Evolutionary conservation across 345 rosid species (phyloP).

Genomic region (Zanthoxylum bungeanum): DNA sequence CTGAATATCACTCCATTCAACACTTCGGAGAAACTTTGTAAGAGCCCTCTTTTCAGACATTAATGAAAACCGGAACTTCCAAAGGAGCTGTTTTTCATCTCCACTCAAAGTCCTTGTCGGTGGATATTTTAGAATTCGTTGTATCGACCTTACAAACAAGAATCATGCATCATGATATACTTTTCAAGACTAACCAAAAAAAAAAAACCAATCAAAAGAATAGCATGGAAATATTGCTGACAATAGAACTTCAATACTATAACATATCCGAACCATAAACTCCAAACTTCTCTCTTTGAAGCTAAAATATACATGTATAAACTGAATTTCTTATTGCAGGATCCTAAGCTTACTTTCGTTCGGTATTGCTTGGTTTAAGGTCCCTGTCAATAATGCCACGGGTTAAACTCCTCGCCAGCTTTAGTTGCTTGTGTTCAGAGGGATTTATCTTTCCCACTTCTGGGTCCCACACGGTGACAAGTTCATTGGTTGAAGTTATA

Average conservation of each 20-base stretch:
- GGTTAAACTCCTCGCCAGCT: slow-evolving; percentile 92
- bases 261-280: slow-evolving; percentile 13
- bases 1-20: slow-evolving; percentile 99
- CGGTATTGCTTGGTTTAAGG: slow-evolving; percentile 80
- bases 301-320: not conserved
- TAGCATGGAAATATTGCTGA: not conserved
- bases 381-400: slow-evolving; percentile 98
- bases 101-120: slow-evolving; percentile 90
- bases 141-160: slow-evolving; percentile 62
- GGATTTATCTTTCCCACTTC: slow-evolving; percentile 92
- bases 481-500: slow-evolving; percentile 88
- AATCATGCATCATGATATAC: slow-evolving; percentile 14
- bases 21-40: slow-evolving; percentile 90
- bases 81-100: slow-evolving; percentile 94
- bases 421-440: slow-evolving; percentile 97
- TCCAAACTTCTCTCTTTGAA: not conserved
- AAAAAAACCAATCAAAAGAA: not conserved
- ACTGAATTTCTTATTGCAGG: not conserved
- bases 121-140: slow-evolving; percentile 80
- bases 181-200: slow-evolving; percentile 11
- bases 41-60: slow-evolving; percentile 98
- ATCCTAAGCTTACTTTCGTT: slow-evolving; percentile 68
- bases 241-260: not conserved
- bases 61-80: slow-evolving; percentile 94
- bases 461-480: slow-evolving; percentile 92